Conservation (phyloP, 2,329 filamentous ascomycete species). For the Xylariales sp. region DNA sequence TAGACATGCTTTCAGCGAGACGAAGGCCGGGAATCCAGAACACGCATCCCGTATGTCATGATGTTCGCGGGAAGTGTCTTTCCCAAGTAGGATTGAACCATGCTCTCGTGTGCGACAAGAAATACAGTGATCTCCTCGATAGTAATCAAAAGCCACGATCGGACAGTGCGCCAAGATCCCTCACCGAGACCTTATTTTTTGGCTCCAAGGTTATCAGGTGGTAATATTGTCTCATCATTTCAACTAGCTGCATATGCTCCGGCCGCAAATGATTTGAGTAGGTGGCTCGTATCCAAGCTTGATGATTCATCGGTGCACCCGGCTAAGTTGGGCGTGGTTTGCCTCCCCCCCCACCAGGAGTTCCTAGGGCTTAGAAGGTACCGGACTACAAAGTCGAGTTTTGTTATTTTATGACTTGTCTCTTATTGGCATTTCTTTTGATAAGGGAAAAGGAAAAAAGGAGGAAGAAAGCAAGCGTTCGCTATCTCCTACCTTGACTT, state of each 20-base stretch:
- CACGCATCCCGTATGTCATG: neutral
- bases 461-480: no score
- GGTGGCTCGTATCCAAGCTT: slow-evolving; percentile 12
- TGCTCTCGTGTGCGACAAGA: neutral
- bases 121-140: slow-evolving; percentile 15
- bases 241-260: slow-evolving; percentile 11
- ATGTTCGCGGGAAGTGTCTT: neutral
- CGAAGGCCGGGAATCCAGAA: neutral
- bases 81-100: neutral
- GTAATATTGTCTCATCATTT: slow-evolving; percentile 14
- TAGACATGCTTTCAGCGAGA: neutral
- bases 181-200: neutral
- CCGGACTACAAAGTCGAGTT: no score
- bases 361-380: no score
- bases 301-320: slow-evolving; percentile 39
- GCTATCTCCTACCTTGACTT: neutral
- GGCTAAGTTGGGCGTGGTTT: neutral
- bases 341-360: no score
- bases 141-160: slow-evolving; percentile 13
- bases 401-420: no score
- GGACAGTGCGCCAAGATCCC: slow-evolving; percentile 9
- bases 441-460: no score
- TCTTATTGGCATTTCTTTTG: neutral
- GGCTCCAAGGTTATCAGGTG: neutral
- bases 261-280: neutral